A percentile compares a stretch with the other conserved stretches of the same genome.
Conservation (phyloP, 2,329 filamentous ascomycete species). For the Alternaria metachromatica region DNA sequence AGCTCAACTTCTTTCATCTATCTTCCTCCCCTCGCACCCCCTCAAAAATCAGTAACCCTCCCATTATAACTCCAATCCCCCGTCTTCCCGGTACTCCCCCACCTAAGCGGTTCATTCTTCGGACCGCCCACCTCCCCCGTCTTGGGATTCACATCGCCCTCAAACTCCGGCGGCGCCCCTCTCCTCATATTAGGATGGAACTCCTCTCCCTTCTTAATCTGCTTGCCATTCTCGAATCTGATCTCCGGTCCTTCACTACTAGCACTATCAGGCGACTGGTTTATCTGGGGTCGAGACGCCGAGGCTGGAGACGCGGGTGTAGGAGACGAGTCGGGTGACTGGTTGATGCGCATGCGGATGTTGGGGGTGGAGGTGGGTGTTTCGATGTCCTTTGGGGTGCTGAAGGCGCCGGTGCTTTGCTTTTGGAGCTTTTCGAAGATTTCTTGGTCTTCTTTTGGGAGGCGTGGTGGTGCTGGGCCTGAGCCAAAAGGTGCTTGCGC, state of each 20-base stretch:
- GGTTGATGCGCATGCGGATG: slow-evolving; percentile 41
- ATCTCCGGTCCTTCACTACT: slow-evolving; percentile 11
- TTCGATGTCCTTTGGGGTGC: slow-evolving; percentile 60
- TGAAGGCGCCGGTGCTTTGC: slow-evolving; percentile 77
- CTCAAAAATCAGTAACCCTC: slow-evolving; percentile 83
- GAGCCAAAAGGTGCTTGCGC: slow-evolving; percentile 37
- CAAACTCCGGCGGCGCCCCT: slow-evolving; percentile 88
- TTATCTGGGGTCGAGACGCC: slow-evolving; percentile 8
- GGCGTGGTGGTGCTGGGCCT: slow-evolving; percentile 78
- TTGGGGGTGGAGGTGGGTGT: slow-evolving; percentile 20
- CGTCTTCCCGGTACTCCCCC: slow-evolving; percentile 70
- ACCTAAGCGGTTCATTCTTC: slow-evolving; percentile 94
- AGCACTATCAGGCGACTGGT: slow-evolving; percentile 18
- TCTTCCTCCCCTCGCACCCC: not conserved
- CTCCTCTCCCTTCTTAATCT: slow-evolving; percentile 66
- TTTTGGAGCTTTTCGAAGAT: slow-evolving; percentile 87
- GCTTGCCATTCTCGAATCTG: slow-evolving; percentile 33
- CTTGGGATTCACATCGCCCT: slow-evolving; percentile 88
- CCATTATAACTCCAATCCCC: slow-evolving; percentile 96
- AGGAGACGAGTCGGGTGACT: slow-evolving; percentile 33
- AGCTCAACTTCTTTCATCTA: too few species aligned
- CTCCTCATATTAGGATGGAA: slow-evolving; percentile 74
- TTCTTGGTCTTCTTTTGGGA: slow-evolving; percentile 87
- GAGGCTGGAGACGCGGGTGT: not conserved
- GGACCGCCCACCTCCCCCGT: slow-evolving; percentile 96